Percentiles rank a stretch among this genome's conserved stretches.
Evolutionary conservation across 352 stramenopile genomes (phyloP).

Genomic region (Phytophthora fragariaefolia): DNA sequence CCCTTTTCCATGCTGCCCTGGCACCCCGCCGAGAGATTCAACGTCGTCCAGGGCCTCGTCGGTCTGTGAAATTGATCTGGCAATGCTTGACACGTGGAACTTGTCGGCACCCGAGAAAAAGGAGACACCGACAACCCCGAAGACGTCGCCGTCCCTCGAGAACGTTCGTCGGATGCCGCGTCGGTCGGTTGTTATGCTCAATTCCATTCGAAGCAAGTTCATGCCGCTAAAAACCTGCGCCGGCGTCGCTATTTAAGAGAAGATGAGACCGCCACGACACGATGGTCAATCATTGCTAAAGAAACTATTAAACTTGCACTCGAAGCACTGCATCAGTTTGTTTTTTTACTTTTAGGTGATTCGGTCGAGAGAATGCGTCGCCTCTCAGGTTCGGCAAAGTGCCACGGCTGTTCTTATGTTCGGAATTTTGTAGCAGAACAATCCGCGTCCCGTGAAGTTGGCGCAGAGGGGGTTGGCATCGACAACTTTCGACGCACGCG

Average conservation of each 20-base stretch:
- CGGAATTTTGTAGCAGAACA: no score
- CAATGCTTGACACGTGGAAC: constrained; percentile 29
- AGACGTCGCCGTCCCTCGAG: neutral
- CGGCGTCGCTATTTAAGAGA: constrained; percentile 35
- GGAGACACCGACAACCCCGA: constrained; percentile 1
- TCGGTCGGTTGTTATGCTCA: constrained; percentile 27
- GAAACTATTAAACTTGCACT: constrained; percentile 5
- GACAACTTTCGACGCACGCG: neutral
- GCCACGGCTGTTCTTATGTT: neutral
- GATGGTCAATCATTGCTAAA: constrained; percentile 13
- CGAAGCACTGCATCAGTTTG: no score
- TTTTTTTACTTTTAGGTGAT: no score
- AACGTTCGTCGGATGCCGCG: constrained; percentile 33
- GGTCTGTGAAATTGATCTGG: constrained; percentile 31
- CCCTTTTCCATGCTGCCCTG: constrained; percentile 35
- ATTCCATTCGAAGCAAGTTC: constrained; percentile 31
- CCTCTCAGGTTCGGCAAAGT: neutral
- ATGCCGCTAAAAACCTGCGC: constrained; percentile 12
- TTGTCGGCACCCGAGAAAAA: constrained; percentile 11
- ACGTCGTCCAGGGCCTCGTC: constrained; percentile 25
- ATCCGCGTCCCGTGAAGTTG: no score
- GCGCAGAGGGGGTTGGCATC: no score
- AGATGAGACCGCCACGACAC: neutral
- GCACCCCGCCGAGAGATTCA: constrained; percentile 17
- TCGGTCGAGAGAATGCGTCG: neutral